Base-by-base conservation (phyloP, 176 grass and related monocot genomes). In the Oryza australiensis region DNA sequence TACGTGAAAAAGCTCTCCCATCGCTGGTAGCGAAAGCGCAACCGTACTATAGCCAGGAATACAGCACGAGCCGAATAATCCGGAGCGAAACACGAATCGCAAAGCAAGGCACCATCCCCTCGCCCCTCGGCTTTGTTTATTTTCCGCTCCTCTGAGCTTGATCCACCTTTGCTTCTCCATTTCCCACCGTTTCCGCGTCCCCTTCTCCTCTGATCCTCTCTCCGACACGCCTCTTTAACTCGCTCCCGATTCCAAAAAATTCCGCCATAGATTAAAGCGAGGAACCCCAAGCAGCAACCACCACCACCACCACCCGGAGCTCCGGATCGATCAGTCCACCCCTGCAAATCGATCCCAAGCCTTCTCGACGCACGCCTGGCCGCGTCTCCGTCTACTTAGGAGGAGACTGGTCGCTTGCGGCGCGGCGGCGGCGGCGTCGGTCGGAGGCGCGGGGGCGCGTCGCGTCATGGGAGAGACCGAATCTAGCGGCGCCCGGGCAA, bases 191-290 rank as follows among this genome's bases (percentile, higher is more conserved):
- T 12, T 38, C 70, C 41, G 0, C 9, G 22, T 53, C 7, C 35
- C 16, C 12, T 6, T 33, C 29, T 28, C 0, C 24, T 53, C 16
- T 18, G n/a, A n/a, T 5, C 20, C 75, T 41, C 37, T 16, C 57
- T 68, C 65, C 65, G 30, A 68, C 65, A 68, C 65, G 7, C 7
- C 46, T 6, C 34, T 22, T 9, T 32, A 74, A 9, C 55, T 73
- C 37, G 38, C 70, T 41, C 32, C 34, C 82, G 12, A 34, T 62
- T 72, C 67, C n/a, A 27, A 86, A 37, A 86, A 73, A 86, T 62
- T 43, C 70, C 71, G 60, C 45, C 9, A 35, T 67, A 74, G 80
- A 68, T 68, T 75, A 62, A 62, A 73, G 5, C 60, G 43, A 86
- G 30, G 35, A 80, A 43, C 38, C 34, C 28, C 43, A 34, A 35